Conservation (phyloP, 768 basidiomycete genomes). For the Psilocybe cyanescens region DNA sequence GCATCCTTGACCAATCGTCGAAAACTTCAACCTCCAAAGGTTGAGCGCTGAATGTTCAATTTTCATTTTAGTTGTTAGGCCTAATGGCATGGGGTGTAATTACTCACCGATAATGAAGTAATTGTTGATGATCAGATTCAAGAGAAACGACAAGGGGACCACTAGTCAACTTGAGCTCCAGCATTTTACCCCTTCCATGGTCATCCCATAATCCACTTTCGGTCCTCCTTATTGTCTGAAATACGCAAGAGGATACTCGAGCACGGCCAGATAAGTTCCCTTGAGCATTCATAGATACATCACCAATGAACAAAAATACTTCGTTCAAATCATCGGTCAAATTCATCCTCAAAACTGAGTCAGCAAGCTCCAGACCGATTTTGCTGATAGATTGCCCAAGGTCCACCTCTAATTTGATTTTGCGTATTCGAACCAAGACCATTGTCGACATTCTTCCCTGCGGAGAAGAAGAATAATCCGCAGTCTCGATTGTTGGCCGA, state of each 20-base stretch:
- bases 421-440: conserved; percentile 72
- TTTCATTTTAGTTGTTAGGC: background rate
- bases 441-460: conserved; percentile 59
- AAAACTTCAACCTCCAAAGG: conserved; percentile 74
- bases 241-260: conserved; percentile 71
- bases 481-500: conserved; percentile 19
- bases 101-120: conserved; percentile 75
- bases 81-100: background rate
- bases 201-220: conserved; percentile 39
- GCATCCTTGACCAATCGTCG: conserved; percentile 79
- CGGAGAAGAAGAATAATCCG: conserved; percentile 12
- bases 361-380: conserved; percentile 64
- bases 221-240: conserved; percentile 70
- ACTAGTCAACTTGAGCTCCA: conserved; percentile 77
- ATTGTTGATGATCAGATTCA: conserved; percentile 76
- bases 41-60: conserved; percentile 58
- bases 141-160: conserved; percentile 68
- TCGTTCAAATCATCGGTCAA: conserved; percentile 65
- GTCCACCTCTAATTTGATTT: conserved; percentile 76
- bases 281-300: conserved; percentile 68
- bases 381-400: conserved; percentile 86
- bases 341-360: conserved; percentile 67
- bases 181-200: conserved; percentile 51
- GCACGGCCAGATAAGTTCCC: conserved; percentile 74
- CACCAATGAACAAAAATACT: conserved; percentile 64